Evolutionary conservation across 768 basidiomycete genomes (phyloP), one percentile per base, ranked within the genome.

Genomic region (Pleurotus pulmonarius): DNA sequence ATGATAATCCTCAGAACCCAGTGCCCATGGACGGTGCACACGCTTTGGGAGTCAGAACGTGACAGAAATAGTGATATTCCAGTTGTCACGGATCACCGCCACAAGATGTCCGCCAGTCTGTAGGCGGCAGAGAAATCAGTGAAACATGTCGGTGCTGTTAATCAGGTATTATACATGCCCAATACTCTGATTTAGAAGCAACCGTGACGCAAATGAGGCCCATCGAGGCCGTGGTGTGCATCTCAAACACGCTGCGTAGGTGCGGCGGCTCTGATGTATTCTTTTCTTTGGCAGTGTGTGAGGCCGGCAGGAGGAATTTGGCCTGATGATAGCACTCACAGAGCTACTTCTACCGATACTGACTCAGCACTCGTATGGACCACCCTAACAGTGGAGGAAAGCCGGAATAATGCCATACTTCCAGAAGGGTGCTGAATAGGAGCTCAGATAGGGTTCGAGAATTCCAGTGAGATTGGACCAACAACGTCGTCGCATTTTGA

Each of bases 391-490:
- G 41, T 38, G 38, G 51, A 53, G 51, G 51, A 53, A 53, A 40
- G 37, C 39, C 37, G 39, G 38, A 22, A 24, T 41, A 40, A 41
- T 53, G 18, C 15, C 37, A 39, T 40, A 53, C 51, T 53, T 53
- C 51, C 39, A 41, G 51, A 53, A 53, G 51, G 22, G n/a, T 53
- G 15, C 5, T 53, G 51, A 53, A 53, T 53, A 53, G 51, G 51
- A 41, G 51, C 51, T 53, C 11, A 16, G 34, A 53, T 53, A 29
- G 51, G 24, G 41, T 43, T 24, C 39, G 24, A 16, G 51, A 41
- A 53, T 53, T 39, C 51, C 22, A 16, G 16, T 41, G 34, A 39
- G 18, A 53, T n/a, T 38, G 51, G 22, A 34, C 13, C 6, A 11
- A 16, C 39, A 34, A 12, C 16, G 26, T 25, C 18, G 49, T 38